Evolutionary conservation across 2,329 filamentous ascomycete genomes (phyloP), one percentile per base, ranked within the genome.

Genomic region (Aschersonia sp.): DNA sequence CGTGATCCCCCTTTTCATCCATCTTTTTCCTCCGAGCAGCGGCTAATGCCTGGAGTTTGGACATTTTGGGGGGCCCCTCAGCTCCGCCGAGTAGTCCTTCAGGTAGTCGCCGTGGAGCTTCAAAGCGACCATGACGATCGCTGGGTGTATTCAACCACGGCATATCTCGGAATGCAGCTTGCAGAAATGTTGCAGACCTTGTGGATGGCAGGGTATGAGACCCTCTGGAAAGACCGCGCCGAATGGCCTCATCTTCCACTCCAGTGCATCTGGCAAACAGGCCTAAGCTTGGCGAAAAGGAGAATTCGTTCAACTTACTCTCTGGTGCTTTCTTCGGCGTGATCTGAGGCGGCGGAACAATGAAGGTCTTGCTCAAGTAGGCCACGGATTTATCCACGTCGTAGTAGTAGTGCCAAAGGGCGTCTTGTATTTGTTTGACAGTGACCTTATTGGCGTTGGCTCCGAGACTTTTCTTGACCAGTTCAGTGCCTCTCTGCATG

Each of bases 401-500:
- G 61, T 89, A 97, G 63, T 90, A 97, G 64, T 96, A 96, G 65
- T 98, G 80, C 87, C 88, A 97, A 12, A 98, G 66, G 0, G 89
- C 78, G 51, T 97, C 90, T 61, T 94, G 80, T 52, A 96, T 90
- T 59, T 95, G 83, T 39, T 59, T 63, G 43, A 63, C 67, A 37
- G 72, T 75, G 56, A 82, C 72, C 51, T 76, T 79, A 53, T 67
- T 67, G 33, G 73, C 69, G 51, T 77, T 71, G 8, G 68, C 63
- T 6, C 79, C 83, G n/a, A 95, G 69, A 7, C 75, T 73, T 51
- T 71, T 70, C 50, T 78, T 74, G 37, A 94, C 83, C 53, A 81
- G 72, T 40, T 73, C 69, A 1, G 82, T 87, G 46, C 81, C 83
- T 40, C 76, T 64, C 40, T 74, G 72, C 75, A 94, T 76, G 10